Evolutionary conservation across 345 rosid species (phyloP).

Genomic region (Eucalyptus curtisii): DNA sequence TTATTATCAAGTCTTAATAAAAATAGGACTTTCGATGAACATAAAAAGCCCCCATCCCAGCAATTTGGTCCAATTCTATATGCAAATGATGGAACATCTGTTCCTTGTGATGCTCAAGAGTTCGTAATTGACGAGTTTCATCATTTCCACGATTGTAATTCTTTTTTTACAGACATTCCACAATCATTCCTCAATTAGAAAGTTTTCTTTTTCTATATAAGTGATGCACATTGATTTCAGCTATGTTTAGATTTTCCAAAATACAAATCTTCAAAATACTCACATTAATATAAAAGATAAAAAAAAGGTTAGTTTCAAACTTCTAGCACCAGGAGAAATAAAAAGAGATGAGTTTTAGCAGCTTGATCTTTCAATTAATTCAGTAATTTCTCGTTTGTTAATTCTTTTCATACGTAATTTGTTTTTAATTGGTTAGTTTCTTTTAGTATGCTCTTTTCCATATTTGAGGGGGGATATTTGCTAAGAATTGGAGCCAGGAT

Average conservation of each 20-base stretch:
- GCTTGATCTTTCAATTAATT: not conserved
- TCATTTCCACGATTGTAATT: not conserved
- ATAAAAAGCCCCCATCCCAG: not conserved
- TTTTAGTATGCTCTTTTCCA: not conserved
- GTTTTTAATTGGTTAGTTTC: not conserved
- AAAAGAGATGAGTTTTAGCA: not conserved
- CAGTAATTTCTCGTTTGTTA: not conserved
- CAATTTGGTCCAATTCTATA: not conserved
- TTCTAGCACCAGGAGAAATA: not conserved
- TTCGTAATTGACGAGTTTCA: not conserved
- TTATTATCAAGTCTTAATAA: not conserved
- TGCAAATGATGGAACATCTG: not conserved
- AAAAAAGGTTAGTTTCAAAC: not conserved
- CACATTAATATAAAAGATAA: not conserved
- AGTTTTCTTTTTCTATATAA: not conserved
- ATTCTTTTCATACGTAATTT: not conserved
- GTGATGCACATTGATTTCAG: not conserved
- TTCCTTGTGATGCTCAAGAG: not conserved
- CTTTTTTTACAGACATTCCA: not conserved
- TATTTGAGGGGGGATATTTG: not conserved
- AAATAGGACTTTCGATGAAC: not conserved
- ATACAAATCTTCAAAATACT: not conserved
- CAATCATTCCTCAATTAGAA: not conserved
- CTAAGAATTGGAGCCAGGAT: not conserved
- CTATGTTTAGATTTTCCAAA: not conserved